Evolutionary conservation across 495 filamentous ascomycete species (phyloP), one percentile per base, ranked within the genome.

Genomic region (Trichocladium antarcticum): DNA sequence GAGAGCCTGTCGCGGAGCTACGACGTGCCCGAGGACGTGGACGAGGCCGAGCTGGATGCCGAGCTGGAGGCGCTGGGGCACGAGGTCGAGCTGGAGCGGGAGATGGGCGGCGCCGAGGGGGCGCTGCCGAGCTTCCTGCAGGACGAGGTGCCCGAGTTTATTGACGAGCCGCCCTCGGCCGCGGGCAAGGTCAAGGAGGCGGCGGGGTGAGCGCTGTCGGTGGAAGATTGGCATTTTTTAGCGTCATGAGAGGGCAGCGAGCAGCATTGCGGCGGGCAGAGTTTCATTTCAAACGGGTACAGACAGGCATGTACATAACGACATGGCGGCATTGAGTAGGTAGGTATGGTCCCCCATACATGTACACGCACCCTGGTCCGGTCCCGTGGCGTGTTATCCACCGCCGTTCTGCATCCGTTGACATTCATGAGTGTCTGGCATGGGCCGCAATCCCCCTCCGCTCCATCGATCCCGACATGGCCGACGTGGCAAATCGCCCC

Each of bases 1-100:
- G 92, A 99, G 71, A 89, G 83, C 50, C 85, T 99, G 44, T 87
- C 85, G 44, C 68, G 93, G 51, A 85, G 88, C 50, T 99, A 99
- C 64, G 92, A 97, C 63, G 73, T 98, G 19, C 92, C 92, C 1
- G 92, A 98, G 62, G 90, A 97, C 62, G 89, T 99, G 47, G 92
- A 99, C 69, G 93, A 99, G 79, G 83, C 85, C 1, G 92, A 99
- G 69, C 70, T 97, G 51, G 92, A 99, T 68, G 93, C 93, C 4
- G 92, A 98, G 70, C 70, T 98, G 55, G 92, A 99, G 71, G 87
- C 89, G 22, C 69, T 99, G 19, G 89, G 90, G 6, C 86, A 89
- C 52, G 92, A 99, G 69, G 80, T 83, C 12, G 83, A 95, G 70
- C 73, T 89, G 48, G 81, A 84, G 48, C 56, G 66, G 35, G 72